Conservation (phyloP, 768 basidiomycete species). For the Agaricus blazei region DNA sequence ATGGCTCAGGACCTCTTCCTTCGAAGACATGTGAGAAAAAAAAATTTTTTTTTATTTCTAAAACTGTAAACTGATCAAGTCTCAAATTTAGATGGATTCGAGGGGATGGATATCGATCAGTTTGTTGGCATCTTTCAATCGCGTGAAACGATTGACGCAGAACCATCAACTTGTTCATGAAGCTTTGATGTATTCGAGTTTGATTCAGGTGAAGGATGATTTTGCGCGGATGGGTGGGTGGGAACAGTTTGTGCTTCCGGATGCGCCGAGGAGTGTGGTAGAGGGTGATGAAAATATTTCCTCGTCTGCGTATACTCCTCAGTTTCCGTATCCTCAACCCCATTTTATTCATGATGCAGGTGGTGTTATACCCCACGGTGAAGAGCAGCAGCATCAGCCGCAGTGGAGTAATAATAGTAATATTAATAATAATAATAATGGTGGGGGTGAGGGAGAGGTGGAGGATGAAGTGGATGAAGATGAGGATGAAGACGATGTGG, state of each 20-base stretch:
- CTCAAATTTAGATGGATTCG: slow-evolving; percentile 72
- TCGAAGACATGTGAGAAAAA: slow-evolving; percentile 58
- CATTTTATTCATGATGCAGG: slow-evolving; percentile 4
- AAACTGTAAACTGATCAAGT: slow-evolving; percentile 6
- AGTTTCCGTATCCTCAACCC: slow-evolving; percentile 1
- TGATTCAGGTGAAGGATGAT: slow-evolving; percentile 65
- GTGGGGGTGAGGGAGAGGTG: not conserved
- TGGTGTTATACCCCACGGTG: not conserved
- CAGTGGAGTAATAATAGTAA: not conserved
- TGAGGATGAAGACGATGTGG: slow-evolving; percentile 73
- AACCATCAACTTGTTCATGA: slow-evolving; percentile 61
- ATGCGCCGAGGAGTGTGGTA: slow-evolving; percentile 47
- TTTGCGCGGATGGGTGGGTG: slow-evolving; percentile 70
- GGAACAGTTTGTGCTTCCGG: slow-evolving; percentile 59
- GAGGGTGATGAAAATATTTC: slow-evolving; percentile 19
- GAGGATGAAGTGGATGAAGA: slow-evolving; percentile 42
- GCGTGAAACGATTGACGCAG: slow-evolving; percentile 63
- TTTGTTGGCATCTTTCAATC: slow-evolving; percentile 84
- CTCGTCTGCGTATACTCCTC: slow-evolving; percentile 6
- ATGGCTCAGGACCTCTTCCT: slow-evolving; percentile 85
- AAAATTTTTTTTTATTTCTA: slow-evolving; percentile 2
- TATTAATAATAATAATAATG: not conserved
- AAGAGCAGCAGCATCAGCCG: not conserved
- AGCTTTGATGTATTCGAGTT: slow-evolving; percentile 56
- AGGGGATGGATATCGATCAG: slow-evolving; percentile 82